Base-by-base conservation (phyloP, 1,284 basidiomycete species). In the Exobasidium rhododendri region DNA sequence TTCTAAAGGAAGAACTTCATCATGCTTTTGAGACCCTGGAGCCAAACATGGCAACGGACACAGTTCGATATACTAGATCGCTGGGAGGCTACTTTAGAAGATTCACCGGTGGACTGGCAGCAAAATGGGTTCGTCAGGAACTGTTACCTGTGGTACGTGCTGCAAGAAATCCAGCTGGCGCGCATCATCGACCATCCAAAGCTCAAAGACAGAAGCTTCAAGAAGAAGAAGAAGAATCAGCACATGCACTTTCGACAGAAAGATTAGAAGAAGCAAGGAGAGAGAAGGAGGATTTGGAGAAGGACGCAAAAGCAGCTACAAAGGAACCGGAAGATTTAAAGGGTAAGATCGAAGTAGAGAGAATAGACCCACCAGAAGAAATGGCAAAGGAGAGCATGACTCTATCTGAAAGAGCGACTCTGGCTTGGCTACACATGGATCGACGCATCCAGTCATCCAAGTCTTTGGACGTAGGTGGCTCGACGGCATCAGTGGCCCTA, bases 401-500 rank as follows among this genome's bases (percentile, higher is more conserved):
- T 5, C 60, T 79, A 46, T 66, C 71, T 28, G 76, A 79, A 58
- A 68, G 77, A 11, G 74, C 75, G 10, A 78, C 77, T 10, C 63
- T 79, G 1, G 71, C 77, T 3, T 79, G 70, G 65, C 68, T 79
- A 3, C 68, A 75, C 13, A 69, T 75, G 10, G 77, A 79, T 51
- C 68, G 76, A 1, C 62, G 71, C 20, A 71, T 79, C 44, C 75
- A 77, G 31, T 59, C 70, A 3, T 67, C 67, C 1, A 62, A 70
- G 13, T 22, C 52, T 35, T 69, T 77, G 32, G 57, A 66, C 46
- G 66, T 70, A 43, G 82, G 82, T 40, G 94, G 94, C 2, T 92
- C 92, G 20, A 96, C 94, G 0, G 92, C 92, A 1, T 94, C 91
- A 0, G 86, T 97, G 1, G 90, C 88, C 0, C 84, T 97, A 46